A percentile compares a stretch with the other conserved stretches of the same genome.
Evolutionary conservation across 176 grass and related monocot species (phyloP).

Genomic region (Musa schizocarpa): DNA sequence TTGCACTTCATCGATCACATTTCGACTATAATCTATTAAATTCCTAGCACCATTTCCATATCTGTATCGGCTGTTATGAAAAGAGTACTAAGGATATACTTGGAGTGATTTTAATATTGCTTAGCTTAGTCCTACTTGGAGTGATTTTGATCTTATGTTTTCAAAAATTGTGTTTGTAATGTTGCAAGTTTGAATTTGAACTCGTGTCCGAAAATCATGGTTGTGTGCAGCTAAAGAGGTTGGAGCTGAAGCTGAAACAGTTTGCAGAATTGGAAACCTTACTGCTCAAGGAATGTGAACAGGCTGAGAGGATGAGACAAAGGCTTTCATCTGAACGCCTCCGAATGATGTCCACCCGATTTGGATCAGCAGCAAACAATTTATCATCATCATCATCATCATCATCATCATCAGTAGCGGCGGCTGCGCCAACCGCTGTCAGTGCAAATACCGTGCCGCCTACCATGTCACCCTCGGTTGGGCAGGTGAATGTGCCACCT

Average conservation of each 20-base stretch:
- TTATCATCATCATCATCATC: neutral
- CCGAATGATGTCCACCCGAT: conserved; percentile 35
- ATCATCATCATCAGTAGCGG: conserved; percentile 4
- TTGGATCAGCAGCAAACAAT: conserved; percentile 17
- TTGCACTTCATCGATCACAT: too few relatives aligned
- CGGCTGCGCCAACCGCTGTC: conserved; percentile 17
- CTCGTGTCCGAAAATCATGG: neutral
- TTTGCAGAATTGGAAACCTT: conserved; percentile 90
- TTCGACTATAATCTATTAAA: too few relatives aligned
- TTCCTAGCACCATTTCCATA: too few relatives aligned
- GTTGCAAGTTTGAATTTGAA: neutral
- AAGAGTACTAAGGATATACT: too few relatives aligned
- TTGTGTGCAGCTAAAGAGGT: conserved; percentile 73
- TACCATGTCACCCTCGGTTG: conserved; percentile 22
- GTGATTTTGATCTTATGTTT: neutral
- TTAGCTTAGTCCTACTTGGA: neutral
- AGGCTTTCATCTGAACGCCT: conserved; percentile 46
- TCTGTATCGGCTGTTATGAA: too few relatives aligned
- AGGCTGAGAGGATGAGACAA: conserved; percentile 61
- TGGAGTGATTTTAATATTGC: too few relatives aligned
- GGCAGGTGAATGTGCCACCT: conserved; percentile 24
- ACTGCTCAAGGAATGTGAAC: conserved; percentile 92
- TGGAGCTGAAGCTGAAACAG: conserved; percentile 92
- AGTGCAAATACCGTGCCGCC: conserved; percentile 35
- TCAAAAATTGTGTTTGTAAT: neutral